phyloP scores from a whole-genome alignment of 2,329 filamentous ascomycete species.

The Beauveria australis region DNA sequence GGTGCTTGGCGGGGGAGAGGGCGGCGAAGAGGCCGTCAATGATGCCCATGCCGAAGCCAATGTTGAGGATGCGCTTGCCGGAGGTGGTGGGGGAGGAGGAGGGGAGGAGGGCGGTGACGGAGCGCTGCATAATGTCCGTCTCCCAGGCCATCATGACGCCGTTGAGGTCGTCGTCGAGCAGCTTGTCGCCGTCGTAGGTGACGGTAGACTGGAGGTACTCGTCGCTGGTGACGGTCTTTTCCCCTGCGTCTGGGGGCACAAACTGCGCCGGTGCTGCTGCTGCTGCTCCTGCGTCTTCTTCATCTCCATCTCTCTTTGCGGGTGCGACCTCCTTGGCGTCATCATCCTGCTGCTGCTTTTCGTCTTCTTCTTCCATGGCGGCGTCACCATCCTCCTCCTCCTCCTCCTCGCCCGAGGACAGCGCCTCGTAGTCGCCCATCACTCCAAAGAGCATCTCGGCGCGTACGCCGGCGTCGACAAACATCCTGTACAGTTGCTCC shows the following conservation, averaged over 20 bases:
- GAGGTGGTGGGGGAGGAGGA: slow-evolving; percentile 25
- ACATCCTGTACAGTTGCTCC: slow-evolving; percentile 65
- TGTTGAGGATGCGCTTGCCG: slow-evolving; percentile 68
- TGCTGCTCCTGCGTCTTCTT: not conserved
- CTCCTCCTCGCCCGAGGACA: slow-evolving; percentile 51
- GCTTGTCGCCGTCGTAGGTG: slow-evolving; percentile 55
- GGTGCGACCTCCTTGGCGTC: slow-evolving; percentile 6
- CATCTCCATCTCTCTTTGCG: not conserved
- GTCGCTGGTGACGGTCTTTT: slow-evolving; percentile 50
- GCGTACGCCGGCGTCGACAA: slow-evolving; percentile 82
- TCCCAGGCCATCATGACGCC: slow-evolving; percentile 96
- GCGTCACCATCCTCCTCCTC: slow-evolving; percentile 42
- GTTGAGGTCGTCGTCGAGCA: slow-evolving; percentile 68
- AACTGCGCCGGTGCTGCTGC: slow-evolving; percentile 19
- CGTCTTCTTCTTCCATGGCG: slow-evolving; percentile 27
- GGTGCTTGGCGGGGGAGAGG: slow-evolving; percentile 60
- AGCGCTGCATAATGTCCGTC: slow-evolving; percentile 73
- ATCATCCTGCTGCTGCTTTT: slow-evolving; percentile 20
- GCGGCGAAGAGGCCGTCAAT: slow-evolving; percentile 69
- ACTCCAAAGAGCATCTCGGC: slow-evolving; percentile 81
- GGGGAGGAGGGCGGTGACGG: slow-evolving; percentile 58
- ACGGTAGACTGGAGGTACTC: slow-evolving; percentile 62
- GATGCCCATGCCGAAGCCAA: slow-evolving; percentile 89
- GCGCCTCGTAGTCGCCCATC: slow-evolving; percentile 70
- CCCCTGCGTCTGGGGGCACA: slow-evolving; percentile 27